These are phyloP conservation scores for Pyrus communis DNA, from an alignment of 306 rosid species.

Conservation along the genomic window DNA sequence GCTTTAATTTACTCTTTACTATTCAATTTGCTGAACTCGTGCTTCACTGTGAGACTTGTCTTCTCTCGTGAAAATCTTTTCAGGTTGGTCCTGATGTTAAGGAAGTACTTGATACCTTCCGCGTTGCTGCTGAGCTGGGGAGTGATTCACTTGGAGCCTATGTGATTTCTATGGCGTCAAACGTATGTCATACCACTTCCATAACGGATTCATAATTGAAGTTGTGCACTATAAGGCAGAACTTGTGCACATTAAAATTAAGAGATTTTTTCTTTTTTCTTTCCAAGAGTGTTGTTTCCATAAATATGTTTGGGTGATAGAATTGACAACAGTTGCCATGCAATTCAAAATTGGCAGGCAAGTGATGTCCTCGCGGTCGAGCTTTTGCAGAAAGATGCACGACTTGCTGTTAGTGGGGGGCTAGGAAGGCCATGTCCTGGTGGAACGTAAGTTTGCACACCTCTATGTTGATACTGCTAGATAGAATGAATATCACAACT, in stretches of 20 bases:
- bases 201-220: not conserved
- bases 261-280: not conserved
- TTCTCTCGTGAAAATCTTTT: constrained; percentile 3
- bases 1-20: not conserved
- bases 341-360: constrained; percentile 48
- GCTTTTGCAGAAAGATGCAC: constrained; percentile 92
- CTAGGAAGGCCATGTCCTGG: constrained; percentile 77
- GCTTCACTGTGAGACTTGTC: not conserved
- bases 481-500: not conserved
- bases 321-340: not conserved
- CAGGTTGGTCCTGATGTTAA: constrained; percentile 72
- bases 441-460: constrained; percentile 64
- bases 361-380: constrained; percentile 96
- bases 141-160: constrained; percentile 88
- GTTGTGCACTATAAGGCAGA: not conserved
- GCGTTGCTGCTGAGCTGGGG: constrained; percentile 78
- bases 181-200: constrained; percentile 30
- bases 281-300: not conserved
- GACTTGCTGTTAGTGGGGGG: constrained; percentile 77
- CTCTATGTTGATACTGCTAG: not conserved
- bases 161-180: constrained; percentile 96
- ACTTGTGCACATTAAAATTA: not conserved
- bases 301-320: not conserved
- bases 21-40: not conserved
- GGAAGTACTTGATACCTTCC: constrained; percentile 83